Percentiles rank a stretch among this genome's conserved stretches.
Conservation (phyloP, 345 rosid species). For the Linum trigynum region DNA sequence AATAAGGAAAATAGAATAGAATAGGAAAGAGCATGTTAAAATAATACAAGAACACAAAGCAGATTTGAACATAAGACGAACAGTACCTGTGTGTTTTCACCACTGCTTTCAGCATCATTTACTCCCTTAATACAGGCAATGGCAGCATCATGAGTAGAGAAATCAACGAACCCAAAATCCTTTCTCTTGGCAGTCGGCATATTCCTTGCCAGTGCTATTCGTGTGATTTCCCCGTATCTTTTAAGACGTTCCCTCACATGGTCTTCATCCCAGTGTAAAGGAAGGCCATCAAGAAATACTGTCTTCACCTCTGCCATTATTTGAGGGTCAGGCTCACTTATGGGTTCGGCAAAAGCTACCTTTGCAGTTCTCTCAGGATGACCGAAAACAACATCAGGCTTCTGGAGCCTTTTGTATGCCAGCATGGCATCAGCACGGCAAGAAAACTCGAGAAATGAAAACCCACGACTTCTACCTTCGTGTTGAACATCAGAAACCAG, state of each 20-base stretch:
- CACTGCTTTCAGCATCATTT: constrained; percentile 29
- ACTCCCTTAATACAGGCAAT: constrained; percentile 42
- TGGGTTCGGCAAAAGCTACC: constrained; percentile 62
- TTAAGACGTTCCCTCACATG: constrained; percentile 32
- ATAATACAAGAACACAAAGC: not conserved
- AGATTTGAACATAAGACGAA: constrained; percentile 5
- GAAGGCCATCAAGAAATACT: constrained; percentile 56
- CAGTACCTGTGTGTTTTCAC: constrained; percentile 39
- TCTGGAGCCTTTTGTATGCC: constrained; percentile 57
- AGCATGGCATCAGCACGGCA: constrained; percentile 57
- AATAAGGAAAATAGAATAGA: not conserved
- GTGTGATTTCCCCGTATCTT: constrained; percentile 37
- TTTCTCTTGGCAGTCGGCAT: constrained; percentile 59
- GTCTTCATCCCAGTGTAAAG: constrained; percentile 55
- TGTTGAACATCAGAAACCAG: constrained; percentile 49
- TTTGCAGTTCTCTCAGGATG: constrained; percentile 58
- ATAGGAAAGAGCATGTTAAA: not conserved
- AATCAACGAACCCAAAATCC: constrained; percentile 56
- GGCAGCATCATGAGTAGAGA: constrained; percentile 49
- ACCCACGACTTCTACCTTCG: constrained; percentile 62
- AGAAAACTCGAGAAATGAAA: constrained; percentile 57
- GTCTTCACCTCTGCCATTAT: constrained; percentile 60
- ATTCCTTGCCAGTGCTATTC: constrained; percentile 46
- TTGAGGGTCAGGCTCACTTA: constrained; percentile 57
- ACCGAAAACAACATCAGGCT: constrained; percentile 57